Evolutionary conservation across 139 green algal genomes (phyloP).

Genomic region (Chlamydomonas sphaeroides): DNA sequence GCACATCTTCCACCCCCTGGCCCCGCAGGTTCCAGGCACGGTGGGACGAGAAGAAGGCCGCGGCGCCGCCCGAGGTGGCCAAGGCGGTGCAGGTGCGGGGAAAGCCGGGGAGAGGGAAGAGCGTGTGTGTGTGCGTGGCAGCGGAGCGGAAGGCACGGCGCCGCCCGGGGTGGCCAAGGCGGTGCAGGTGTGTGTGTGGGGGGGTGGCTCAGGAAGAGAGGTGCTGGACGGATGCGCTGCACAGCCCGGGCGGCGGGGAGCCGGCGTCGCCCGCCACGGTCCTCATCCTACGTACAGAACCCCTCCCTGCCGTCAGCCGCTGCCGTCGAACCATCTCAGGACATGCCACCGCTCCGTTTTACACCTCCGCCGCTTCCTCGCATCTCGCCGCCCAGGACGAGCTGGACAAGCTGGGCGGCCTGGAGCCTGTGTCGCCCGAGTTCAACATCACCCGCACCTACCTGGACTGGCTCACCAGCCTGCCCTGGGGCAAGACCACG

Average conservation of each 20-base stretch:
- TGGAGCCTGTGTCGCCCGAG: slow-evolving; percentile 91
- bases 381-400: slow-evolving; percentile 73
- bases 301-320: too few species aligned
- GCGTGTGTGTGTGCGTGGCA: too few species aligned
- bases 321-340: too few species aligned
- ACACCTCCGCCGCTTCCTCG: background rate
- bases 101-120: too few species aligned
- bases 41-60: slow-evolving; percentile 59
- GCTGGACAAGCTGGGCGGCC: slow-evolving; percentile 87
- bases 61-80: slow-evolving; percentile 54
- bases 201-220: too few species aligned
- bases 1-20: too few species aligned
- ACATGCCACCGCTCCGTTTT: too few species aligned
- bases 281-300: too few species aligned
- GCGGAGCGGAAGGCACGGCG: slow-evolving; percentile 47
- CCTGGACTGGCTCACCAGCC: slow-evolving; percentile 93
- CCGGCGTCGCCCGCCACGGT: too few species aligned
- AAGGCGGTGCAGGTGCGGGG: slow-evolving; percentile 75
- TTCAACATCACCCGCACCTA: slow-evolving; percentile 98
- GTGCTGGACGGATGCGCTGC: too few species aligned
- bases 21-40: slow-evolving; percentile 51
- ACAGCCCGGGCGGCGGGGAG: too few species aligned
- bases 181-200: too few species aligned
- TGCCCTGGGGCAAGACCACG: slow-evolving; percentile 88
- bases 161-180: slow-evolving; percentile 61